Base-by-base conservation (phyloP, 176 grass and related monocot species). In the Urochloa ruziziensis region DNA sequence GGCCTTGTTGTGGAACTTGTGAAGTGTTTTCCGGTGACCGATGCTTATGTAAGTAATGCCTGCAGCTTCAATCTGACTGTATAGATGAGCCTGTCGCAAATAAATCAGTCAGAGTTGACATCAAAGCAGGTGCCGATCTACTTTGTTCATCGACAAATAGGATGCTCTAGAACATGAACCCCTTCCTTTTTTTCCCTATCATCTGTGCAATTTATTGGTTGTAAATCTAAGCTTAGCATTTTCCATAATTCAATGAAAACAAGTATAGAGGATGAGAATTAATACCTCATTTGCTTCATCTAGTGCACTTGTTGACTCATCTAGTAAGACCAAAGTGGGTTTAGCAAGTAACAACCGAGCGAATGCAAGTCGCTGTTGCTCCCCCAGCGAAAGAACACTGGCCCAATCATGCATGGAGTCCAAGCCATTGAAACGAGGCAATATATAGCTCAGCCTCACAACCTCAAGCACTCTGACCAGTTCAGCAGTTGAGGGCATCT, bases 361-460 rank as follows among this genome's bases (percentile, higher is more conserved):
- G 52, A 96, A 99, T 61, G 96, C 96, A 78, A 99, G 91, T 44
- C 93, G 96, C n/a, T 99, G 96, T 43, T 96, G 96, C 78, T 99
- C 96, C 48, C 96, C 96, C 34, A 99, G 85, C 6, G 96, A 99
- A 86, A 99, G 93, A 90, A 99, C 96, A 82, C 93, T 99, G 27
- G 96, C 94, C 96, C 96, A 99, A 43, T 98, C 96, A 91, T 92
- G 87, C 71, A 81, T 90, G 33, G 93, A 89, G 75, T 98, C 96
- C 62, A 98, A 82, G 39, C 93, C 93, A 80, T 85, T 95, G 70
- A 95, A 98, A 88, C 96, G 96, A 73, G 93, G 92, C 73, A 98
- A 85, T 79, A 98, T 92, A 66, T 95, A 92, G 18, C 91, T 89
- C 84, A 98, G 74, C 47, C 69, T 92, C 62, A 96, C 96, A 73